phyloP scores from a whole-genome alignment of 1,284 basidiomycete species.

The Irpex sp. region DNA sequence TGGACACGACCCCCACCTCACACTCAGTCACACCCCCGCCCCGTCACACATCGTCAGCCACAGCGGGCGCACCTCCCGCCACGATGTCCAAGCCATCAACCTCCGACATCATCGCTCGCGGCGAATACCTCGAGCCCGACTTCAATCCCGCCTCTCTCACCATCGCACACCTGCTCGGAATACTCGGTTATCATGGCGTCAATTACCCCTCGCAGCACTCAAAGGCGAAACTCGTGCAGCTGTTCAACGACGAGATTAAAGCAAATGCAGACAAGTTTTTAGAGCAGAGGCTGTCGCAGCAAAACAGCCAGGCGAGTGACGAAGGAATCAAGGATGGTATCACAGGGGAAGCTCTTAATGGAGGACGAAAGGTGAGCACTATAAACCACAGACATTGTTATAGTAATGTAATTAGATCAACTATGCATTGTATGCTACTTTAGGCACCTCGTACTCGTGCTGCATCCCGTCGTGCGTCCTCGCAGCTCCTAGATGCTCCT shows the following conservation, averaged over 20 bases:
- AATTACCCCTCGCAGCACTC: slow-evolving; percentile 76
- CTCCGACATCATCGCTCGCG: slow-evolving; percentile 65
- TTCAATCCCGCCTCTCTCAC: slow-evolving; percentile 83
- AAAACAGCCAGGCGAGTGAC: slow-evolving; percentile 70
- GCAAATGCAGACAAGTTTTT: slow-evolving; percentile 57
- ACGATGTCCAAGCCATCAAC: slow-evolving; percentile 67
- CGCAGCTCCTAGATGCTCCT: slow-evolving; percentile 24
- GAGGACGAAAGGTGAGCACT: slow-evolving; percentile 38
- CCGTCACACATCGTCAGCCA: slow-evolving; percentile 19
- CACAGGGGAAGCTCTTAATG: slow-evolving; percentile 62
- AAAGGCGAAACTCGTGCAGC: slow-evolving; percentile 80
- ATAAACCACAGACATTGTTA: not conserved
- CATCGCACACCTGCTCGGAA: slow-evolving; percentile 75
- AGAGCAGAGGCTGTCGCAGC: slow-evolving; percentile 62
- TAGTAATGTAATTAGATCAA: not conserved
- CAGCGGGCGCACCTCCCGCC: slow-evolving; percentile 17
- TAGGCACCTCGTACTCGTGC: slow-evolving; percentile 3
- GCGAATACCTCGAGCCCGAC: slow-evolving; percentile 80
- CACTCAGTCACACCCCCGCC: not conserved
- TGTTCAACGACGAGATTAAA: slow-evolving; percentile 79
- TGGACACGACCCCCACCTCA: slow-evolving; percentile 15
- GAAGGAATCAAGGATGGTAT: slow-evolving; percentile 77
- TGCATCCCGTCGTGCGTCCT: slow-evolving; percentile 6
- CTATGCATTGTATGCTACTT: not conserved
- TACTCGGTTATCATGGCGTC: slow-evolving; percentile 83